A percentile compares a stretch with the other conserved stretches of the same genome.
phyloP scores from a whole-genome alignment of 2,329 filamentous ascomycete species.

The Dothideomycetes sp. region DNA sequence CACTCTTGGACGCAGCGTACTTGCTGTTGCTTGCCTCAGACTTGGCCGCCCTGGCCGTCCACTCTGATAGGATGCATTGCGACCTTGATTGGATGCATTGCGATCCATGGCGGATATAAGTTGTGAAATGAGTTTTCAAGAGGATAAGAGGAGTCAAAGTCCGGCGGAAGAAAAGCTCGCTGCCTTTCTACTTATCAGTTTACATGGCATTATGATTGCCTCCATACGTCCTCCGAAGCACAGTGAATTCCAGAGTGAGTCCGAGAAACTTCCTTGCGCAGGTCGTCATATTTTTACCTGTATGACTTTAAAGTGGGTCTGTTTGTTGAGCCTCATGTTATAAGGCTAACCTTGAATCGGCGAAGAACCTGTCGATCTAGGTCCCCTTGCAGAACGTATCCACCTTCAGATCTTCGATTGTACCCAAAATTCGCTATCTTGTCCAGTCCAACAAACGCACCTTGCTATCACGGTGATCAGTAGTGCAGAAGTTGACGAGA shows the following conservation, averaged over 20 bases:
- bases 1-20: slow-evolving; percentile 1
- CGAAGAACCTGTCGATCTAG: not conserved
- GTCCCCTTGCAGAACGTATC: not conserved
- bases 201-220: not conserved
- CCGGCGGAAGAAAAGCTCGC: not conserved
- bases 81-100: slow-evolving; percentile 4
- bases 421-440: not conserved
- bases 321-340: slow-evolving; percentile 10
- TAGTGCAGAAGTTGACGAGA: too few relatives aligned
- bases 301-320: slow-evolving; percentile 11
- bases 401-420: slow-evolving; percentile 6
- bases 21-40: not conserved
- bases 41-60: too few relatives aligned
- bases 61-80: slow-evolving; percentile 1
- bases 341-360: too few relatives aligned
- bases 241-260: slow-evolving; percentile 6
- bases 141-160: not conserved
- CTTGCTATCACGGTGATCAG: too few relatives aligned
- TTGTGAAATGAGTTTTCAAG: not conserved
- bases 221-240: too few relatives aligned
- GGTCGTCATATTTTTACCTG: too few relatives aligned
- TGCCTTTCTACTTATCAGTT: not conserved
- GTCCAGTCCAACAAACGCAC: too few relatives aligned
- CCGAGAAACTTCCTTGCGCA: slow-evolving; percentile 5
- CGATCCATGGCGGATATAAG: not conserved